Evolutionary conservation across 768 basidiomycete genomes (phyloP), one percentile per base, ranked within the genome.

Genomic region (Mycena polygramma): DNA sequence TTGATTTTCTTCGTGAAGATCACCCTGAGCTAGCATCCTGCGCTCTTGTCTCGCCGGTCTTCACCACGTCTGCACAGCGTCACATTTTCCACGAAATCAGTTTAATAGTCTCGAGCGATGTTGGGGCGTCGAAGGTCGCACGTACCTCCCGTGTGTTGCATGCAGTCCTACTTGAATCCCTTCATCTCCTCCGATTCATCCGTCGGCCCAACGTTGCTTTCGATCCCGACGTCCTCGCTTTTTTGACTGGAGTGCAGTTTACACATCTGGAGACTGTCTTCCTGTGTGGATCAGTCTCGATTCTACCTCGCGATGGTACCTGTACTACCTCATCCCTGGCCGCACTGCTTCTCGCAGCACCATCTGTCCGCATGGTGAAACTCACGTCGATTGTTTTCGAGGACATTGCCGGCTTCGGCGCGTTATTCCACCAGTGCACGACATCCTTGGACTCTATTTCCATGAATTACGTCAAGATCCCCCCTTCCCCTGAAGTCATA

Each of bases 11-110:
- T 41, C n/a, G 24, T 15, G 39, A 45, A 43, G 43, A 39, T 17
- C 55, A 11, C 19, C 7, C 4, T 7, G 30, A 54, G 7, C 53
- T 54, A 4, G 7, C 19, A 7, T 26, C 35, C 30, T 14, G 7
- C 35, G 7, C 53, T 20, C 53, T 37, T 19, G 8, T 30, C 19
- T 54, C 36, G 10, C 53, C 30, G 11, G 3, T 30, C 4, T 30
- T 54, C 17, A 30, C 26, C 26, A 43, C 57, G 41, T 22, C 57
- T 15, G 57, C 57, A 24, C 57, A 58, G 57, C 57, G n/a, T n/a
- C 41, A 54, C 26, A 10, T 30, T 8, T 54, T 54, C 53, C 53
- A 36, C 53, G 13, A 14, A 2, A 54, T 54, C 11, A 17, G 15
- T 15, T n/a, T n/a, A n/a, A 11, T 45, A 45, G 17, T 17, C 17